phyloP scores from a whole-genome alignment of 2,329 filamentous ascomycete species.

The Xylariaceae sp. region DNA sequence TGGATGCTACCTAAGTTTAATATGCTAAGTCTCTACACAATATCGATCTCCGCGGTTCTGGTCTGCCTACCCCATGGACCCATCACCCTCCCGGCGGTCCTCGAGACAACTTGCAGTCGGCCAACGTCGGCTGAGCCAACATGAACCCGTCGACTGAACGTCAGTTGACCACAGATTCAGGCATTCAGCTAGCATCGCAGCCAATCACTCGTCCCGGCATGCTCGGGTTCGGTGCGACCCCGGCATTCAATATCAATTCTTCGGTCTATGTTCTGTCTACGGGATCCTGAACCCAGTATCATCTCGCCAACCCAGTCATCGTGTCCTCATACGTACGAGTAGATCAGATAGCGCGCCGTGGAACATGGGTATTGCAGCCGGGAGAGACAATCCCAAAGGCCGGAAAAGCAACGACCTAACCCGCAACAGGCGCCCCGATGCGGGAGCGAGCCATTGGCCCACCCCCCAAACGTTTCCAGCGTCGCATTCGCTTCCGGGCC shows the following conservation, averaged over 20 bases:
- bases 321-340: neutral
- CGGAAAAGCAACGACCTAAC: conserved; percentile 15
- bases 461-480: conserved; percentile 12
- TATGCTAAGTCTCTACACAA: conserved; percentile 3
- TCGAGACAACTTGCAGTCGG: conserved; percentile 11
- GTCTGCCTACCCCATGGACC: conserved; percentile 12
- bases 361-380: conserved; percentile 5
- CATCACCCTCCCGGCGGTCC: conserved; percentile 5
- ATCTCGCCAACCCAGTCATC: conserved; percentile 5
- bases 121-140: conserved; percentile 6
- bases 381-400: neutral
- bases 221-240: conserved; percentile 1
- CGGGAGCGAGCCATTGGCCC: conserved; percentile 7
- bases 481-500: conserved; percentile 22
- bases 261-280: conserved; percentile 2
- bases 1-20: neutral
- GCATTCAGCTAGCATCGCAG: conserved; percentile 2
- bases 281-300: neutral
- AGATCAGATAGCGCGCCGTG: conserved; percentile 2
- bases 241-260: neutral
- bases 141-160: neutral
- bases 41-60: conserved; percentile 1
- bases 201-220: conserved; percentile 1
- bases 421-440: conserved; percentile 18
- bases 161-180: conserved; percentile 8